Evolutionary conservation across 1,139 yeast species (phyloP).

Genomic region (Blastobotrys persicus): DNA sequence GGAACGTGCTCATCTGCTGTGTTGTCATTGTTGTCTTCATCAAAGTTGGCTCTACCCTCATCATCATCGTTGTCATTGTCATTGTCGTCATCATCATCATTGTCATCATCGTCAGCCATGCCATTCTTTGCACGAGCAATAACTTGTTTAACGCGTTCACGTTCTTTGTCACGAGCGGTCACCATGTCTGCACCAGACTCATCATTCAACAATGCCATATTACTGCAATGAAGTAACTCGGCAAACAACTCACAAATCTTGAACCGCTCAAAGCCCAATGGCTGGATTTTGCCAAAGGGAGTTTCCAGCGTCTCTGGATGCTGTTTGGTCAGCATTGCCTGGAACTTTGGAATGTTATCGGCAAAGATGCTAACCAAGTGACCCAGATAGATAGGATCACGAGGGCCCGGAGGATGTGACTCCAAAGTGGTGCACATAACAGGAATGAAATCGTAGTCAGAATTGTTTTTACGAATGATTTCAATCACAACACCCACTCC

Average conservation of each 20-base stretch:
- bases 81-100: conserved; percentile 15
- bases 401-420: conserved; percentile 89
- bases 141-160: conserved; percentile 47
- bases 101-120: conserved; percentile 15
- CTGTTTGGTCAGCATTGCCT: conserved; percentile 47
- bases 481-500: conserved; percentile 97
- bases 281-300: conserved; percentile 74
- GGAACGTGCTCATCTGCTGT: background rate
- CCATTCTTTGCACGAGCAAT: conserved; percentile 26
- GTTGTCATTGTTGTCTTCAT: background rate
- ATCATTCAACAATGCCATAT: conserved; percentile 90
- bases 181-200: conserved; percentile 79
- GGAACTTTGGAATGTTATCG: conserved; percentile 67
- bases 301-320: conserved; percentile 51
- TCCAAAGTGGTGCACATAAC: conserved; percentile 83
- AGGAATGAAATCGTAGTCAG: conserved; percentile 91
- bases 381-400: conserved; percentile 94
- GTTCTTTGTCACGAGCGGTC: conserved; percentile 65
- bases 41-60: background rate
- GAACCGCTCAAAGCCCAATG: conserved; percentile 92
- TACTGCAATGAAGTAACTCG: conserved; percentile 91
- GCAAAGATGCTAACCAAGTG: conserved; percentile 80
- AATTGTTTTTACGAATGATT: conserved; percentile 89
- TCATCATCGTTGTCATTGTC: conserved; percentile 9
- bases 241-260: conserved; percentile 94